Conservation (phyloP, 1,139 yeast species). For the Geotrichum australiense region DNA sequence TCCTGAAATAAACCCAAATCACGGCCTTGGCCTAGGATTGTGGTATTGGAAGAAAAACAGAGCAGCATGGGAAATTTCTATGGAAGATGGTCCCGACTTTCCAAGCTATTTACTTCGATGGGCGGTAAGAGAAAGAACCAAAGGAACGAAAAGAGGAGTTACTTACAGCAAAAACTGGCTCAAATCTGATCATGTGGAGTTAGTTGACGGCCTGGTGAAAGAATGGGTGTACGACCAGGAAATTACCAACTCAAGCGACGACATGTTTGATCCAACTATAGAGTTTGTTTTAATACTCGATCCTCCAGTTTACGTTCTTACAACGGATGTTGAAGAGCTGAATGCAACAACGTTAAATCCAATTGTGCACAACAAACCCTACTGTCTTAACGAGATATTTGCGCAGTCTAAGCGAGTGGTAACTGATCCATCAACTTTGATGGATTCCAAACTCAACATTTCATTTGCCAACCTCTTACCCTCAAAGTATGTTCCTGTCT, state of each 20-base stretch:
- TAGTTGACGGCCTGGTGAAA: conserved; percentile 17
- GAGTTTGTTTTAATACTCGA: conserved; percentile 30
- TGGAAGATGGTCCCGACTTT: conserved; percentile 8
- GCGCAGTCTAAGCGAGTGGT: conserved; percentile 16
- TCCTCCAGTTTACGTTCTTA: conserved; percentile 31
- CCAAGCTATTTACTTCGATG: conserved; percentile 15
- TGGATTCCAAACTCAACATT: conserved; percentile 22
- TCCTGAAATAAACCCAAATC: conserved; percentile 29
- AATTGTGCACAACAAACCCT: conserved; percentile 5
- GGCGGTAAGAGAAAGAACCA: conserved; percentile 11
- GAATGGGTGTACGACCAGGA: conserved; percentile 26
- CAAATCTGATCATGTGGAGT: conserved; percentile 9
- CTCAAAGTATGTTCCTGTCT: conserved; percentile 26
- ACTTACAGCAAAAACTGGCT: conserved; percentile 27
- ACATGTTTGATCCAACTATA: conserved; percentile 26
- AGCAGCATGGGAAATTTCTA: conserved; percentile 3
- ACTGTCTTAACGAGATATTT: conserved; percentile 11
- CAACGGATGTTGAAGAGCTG: conserved; percentile 23
- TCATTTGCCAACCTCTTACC: conserved; percentile 30
- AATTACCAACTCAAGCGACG: conserved; percentile 4
- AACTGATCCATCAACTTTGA: conserved; percentile 14
- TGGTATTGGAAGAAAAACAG: conserved; percentile 27
- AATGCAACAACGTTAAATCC: conserved; percentile 19
- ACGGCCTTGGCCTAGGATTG: conserved; percentile 31
- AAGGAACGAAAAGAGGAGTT: conserved; percentile 21